These are phyloP conservation scores for Wickerhamomyces ciferrii DNA, from an alignment of 805 yeast species.

Conservation along the genomic window DNA sequence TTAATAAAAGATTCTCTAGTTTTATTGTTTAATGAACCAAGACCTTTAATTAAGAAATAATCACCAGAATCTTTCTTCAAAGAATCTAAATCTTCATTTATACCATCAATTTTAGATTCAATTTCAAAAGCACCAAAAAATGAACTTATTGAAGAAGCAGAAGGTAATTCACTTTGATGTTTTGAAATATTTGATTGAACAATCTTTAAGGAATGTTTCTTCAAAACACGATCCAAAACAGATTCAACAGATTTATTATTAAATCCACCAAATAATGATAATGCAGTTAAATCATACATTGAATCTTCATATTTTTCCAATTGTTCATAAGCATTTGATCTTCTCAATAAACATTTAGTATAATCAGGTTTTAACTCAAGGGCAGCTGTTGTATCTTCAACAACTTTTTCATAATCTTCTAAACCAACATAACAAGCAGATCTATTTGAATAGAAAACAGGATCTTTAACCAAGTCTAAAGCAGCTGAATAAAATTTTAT, in stretches of 20 bases:
- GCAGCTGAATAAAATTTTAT: constrained; percentile 78
- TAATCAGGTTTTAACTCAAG: constrained; percentile 84
- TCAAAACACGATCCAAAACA: constrained; percentile 82
- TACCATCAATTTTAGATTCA: constrained; percentile 43
- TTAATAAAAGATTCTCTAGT: constrained; percentile 30
- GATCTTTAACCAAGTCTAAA: constrained; percentile 68
- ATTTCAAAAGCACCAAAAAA: constrained; percentile 82
- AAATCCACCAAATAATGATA: constrained; percentile 81
- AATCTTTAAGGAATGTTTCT: constrained; percentile 69
- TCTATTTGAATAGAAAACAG: constrained; percentile 90
- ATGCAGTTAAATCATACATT: constrained; percentile 85
- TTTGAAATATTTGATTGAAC: constrained; percentile 54
- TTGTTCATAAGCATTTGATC: constrained; percentile 89
- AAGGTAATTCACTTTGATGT: constrained; percentile 49
- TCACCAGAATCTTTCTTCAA: constrained; percentile 48
- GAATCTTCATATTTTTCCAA: constrained; percentile 78
- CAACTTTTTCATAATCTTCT: constrained; percentile 74
- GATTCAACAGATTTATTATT: constrained; percentile 72
- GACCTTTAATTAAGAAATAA: constrained; percentile 58
- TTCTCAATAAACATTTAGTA: constrained; percentile 85
- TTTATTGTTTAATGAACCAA: constrained; percentile 46
- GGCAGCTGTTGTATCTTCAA: constrained; percentile 85
- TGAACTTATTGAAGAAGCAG: constrained; percentile 77
- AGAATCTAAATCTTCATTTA: constrained; percentile 29
- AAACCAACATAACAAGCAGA: constrained; percentile 92